Evolutionary conservation across 768 basidiomycete species (phyloP).

Genomic region (Phylloporus sp.): DNA sequence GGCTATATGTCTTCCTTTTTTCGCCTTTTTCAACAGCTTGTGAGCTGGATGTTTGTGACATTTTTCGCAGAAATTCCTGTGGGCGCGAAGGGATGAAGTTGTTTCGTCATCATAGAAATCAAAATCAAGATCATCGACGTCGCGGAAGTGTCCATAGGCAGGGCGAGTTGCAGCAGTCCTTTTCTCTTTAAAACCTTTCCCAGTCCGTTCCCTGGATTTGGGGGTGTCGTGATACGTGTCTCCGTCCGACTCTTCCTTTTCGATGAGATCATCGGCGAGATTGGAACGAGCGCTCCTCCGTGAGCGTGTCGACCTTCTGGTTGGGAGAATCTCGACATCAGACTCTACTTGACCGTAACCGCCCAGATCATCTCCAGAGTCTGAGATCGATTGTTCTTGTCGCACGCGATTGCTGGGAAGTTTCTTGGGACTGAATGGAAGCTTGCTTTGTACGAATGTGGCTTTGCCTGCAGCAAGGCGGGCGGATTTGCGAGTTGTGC

Average conservation of each 20-base stretch:
- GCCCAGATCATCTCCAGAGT: conserved; percentile 41
- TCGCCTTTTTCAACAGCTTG: conserved; percentile 41
- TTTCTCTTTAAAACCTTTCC: conserved; percentile 24
- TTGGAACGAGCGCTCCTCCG: conserved; percentile 37
- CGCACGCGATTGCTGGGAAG: conserved; percentile 35
- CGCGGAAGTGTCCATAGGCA: conserved; percentile 46
- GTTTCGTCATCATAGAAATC: conserved; percentile 53
- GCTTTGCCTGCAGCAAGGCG: conserved; percentile 8
- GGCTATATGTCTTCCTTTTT: conserved; percentile 36
- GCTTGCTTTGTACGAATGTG: conserved; percentile 25
- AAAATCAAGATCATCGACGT: conserved; percentile 36
- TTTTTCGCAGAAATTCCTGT: conserved; percentile 67
- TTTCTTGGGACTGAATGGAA: conserved; percentile 69
- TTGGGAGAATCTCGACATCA: conserved; percentile 17
- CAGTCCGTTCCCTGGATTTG: conserved; percentile 1
- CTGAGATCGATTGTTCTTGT: conserved; percentile 22
- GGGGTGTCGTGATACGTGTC: conserved; percentile 32
- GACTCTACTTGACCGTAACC: conserved; percentile 33
- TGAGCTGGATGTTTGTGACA: conserved; percentile 62
- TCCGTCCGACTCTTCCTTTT: conserved; percentile 30
- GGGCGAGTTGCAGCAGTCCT: conserved; percentile 38
- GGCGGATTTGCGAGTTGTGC: conserved; percentile 13
- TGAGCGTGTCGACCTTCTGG: conserved; percentile 48
- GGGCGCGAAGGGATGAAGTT: conserved; percentile 48
- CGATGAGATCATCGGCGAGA: conserved; percentile 25